These are phyloP conservation scores for Colletotrichum orchidophilum DNA, from an alignment of 2,329 filamentous ascomycete species.

Conservation along the genomic window DNA sequence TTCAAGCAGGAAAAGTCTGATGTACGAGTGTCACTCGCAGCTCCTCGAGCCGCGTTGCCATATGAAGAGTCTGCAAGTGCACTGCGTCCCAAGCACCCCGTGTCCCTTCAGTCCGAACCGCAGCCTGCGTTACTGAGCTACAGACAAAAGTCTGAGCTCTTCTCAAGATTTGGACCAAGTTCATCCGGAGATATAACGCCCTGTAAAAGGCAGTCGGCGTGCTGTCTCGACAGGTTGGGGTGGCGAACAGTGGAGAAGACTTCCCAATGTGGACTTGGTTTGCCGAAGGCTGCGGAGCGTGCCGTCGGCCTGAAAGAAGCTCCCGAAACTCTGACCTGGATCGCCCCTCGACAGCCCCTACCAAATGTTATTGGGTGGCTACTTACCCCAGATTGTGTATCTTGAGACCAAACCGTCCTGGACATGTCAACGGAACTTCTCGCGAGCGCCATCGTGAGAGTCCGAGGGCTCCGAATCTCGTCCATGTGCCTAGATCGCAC, in stretches of 20 bases:
- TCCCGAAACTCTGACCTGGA: background rate
- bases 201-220: background rate
- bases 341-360: background rate
- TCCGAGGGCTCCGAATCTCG: background rate
- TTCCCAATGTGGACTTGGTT: background rate
- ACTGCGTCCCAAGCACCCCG: background rate
- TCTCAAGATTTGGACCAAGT: background rate
- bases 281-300: background rate
- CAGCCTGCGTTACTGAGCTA: background rate
- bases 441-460: background rate
- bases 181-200: background rate
- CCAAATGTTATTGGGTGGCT: background rate
- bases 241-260: background rate
- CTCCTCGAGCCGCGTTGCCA: background rate
- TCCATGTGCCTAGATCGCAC: background rate
- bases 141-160: background rate
- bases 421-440: background rate
- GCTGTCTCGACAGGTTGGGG: background rate
- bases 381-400: background rate
- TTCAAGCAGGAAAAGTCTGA: too few relatives aligned
- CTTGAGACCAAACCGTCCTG: background rate
- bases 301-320: background rate
- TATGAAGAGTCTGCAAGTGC: background rate
- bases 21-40: too few relatives aligned
- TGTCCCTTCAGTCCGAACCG: background rate